These are phyloP conservation scores for Tylopilus sp. DNA, from an alignment of 768 basidiomycete genomes.

Conservation along the genomic window DNA sequence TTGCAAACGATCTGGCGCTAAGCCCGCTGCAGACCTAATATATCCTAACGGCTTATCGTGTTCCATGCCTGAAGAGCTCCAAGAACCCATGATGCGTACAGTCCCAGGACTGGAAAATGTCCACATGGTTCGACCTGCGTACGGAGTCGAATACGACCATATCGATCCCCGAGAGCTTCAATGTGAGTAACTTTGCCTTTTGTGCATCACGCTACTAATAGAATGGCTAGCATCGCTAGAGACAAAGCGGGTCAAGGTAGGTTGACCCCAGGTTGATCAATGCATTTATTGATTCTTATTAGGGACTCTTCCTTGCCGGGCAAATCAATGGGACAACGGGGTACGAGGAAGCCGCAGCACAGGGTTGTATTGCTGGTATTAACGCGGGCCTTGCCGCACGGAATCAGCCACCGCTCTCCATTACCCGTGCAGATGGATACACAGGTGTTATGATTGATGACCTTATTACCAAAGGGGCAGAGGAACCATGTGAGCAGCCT, in stretches of 20 bases:
- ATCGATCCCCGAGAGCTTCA: constrained; percentile 80
- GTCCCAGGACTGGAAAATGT: constrained; percentile 84
- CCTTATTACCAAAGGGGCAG: constrained; percentile 80
- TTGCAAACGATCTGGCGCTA: background rate
- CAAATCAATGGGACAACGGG: constrained; percentile 94
- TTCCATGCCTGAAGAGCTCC: constrained; percentile 82
- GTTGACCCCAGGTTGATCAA: background rate
- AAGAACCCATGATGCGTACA: constrained; percentile 79
- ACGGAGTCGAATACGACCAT: constrained; percentile 92
- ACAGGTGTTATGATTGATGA: constrained; percentile 93
- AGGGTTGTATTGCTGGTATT: constrained; percentile 83
- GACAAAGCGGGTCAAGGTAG: constrained; percentile 76
- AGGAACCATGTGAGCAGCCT: constrained; percentile 72
- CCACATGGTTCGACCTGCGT: constrained; percentile 79
- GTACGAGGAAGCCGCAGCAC: constrained; percentile 92
- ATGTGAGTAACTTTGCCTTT: constrained; percentile 42
- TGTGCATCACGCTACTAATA: background rate
- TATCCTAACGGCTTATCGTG: constrained; percentile 91
- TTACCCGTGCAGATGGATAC: constrained; percentile 84
- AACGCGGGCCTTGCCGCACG: constrained; percentile 78
- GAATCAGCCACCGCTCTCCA: constrained; percentile 49
- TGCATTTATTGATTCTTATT: background rate
- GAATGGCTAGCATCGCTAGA: constrained; percentile 64
- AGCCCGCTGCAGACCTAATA: constrained; percentile 56
- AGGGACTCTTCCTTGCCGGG: constrained; percentile 85